phyloP scores from a whole-genome alignment of 2,329 filamentous ascomycete genomes.

The Akanthomyces uredinophilus region DNA sequence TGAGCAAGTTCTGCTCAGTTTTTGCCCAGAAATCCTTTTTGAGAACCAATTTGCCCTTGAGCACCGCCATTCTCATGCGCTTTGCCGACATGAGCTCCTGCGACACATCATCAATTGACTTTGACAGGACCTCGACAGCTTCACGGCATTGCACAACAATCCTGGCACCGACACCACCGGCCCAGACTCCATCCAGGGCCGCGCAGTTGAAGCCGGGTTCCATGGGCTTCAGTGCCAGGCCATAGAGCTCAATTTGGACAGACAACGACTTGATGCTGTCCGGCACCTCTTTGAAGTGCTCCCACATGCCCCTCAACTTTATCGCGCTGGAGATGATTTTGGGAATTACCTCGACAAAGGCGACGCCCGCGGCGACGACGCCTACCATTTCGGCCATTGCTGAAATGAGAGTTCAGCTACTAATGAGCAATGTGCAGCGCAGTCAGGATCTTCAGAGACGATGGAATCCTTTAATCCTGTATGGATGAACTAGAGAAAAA shows the following conservation, averaged over 20 bases:
- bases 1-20: background rate
- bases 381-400: background rate
- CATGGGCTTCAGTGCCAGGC: background rate
- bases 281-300: background rate
- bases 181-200: background rate
- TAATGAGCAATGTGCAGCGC: no score
- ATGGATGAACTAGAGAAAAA: no score
- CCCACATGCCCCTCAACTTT: background rate
- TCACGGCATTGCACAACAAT: background rate
- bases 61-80: background rate
- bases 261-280: background rate
- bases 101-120: background rate
- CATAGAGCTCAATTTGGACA: background rate
- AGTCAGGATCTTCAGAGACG: no score
- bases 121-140: background rate
- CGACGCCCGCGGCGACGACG: background rate
- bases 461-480: no score
- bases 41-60: background rate
- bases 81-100: background rate
- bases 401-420: no score
- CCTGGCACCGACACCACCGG: background rate
- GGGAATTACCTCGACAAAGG: background rate
- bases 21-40: background rate
- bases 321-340: background rate
- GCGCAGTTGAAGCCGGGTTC: background rate